phyloP scores from a whole-genome alignment of 371 early-diverging fungal genomes.

The Mortierella sp. region DNA sequence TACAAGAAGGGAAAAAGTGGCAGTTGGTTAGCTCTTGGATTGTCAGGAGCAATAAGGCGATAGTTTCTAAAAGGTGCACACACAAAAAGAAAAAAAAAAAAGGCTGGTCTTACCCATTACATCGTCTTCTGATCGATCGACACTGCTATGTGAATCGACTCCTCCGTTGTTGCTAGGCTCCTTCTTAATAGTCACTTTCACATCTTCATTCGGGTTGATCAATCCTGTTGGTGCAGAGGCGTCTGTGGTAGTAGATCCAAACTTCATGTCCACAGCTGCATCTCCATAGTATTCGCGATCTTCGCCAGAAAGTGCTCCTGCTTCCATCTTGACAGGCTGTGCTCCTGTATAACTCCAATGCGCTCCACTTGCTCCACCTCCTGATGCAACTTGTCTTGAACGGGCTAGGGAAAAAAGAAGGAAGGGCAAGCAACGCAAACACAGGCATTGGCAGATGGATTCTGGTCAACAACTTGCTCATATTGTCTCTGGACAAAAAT shows the following conservation, averaged over 20 bases:
- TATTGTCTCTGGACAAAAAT: not conserved
- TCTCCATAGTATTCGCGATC: slow-evolving; percentile 48
- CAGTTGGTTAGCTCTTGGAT: not conserved
- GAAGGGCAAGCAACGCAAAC: not conserved
- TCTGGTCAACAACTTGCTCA: not conserved
- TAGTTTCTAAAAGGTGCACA: no score
- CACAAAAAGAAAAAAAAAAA: no score
- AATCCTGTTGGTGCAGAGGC: slow-evolving; percentile 50
- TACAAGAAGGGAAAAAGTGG: no score
- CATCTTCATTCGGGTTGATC: slow-evolving; percentile 21
- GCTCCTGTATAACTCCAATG: slow-evolving; percentile 49
- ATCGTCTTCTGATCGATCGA: not conserved
- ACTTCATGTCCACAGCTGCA: slow-evolving; percentile 49
- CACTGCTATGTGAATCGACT: not conserved
- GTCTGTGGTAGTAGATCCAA: slow-evolving; percentile 41
- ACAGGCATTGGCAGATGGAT: not conserved
- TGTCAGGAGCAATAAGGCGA: no score
- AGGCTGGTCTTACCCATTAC: no score
- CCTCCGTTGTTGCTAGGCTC: not conserved
- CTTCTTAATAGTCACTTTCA: slow-evolving; percentile 9
- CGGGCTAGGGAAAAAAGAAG: slow-evolving; percentile 18
- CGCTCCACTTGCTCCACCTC: slow-evolving; percentile 48
- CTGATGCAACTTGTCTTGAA: slow-evolving; percentile 20
- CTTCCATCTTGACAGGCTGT: slow-evolving; percentile 30
- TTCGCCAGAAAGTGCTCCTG: slow-evolving; percentile 30